Percentiles rank a stretch among this genome's conserved stretches.
Evolutionary conservation across 2,329 filamentous ascomycete species (phyloP).

Genomic region (Stylonectria norvegica): DNA sequence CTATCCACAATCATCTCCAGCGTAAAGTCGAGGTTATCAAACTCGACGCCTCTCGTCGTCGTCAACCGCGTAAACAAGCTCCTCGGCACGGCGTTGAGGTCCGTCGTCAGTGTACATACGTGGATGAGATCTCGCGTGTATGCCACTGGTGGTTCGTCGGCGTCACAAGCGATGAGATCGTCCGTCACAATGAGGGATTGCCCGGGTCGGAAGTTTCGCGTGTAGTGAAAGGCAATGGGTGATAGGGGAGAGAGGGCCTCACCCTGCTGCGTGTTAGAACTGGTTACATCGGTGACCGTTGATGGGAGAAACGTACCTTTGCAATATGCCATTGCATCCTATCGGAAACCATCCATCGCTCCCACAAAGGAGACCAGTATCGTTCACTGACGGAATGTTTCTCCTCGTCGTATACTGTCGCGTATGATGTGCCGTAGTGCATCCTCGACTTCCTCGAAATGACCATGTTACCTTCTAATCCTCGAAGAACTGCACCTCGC

Average conservation of each 20-base stretch:
- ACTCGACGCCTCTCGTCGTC: constrained; percentile 75
- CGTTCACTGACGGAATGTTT: constrained; percentile 70
- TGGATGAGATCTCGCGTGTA: constrained; percentile 62
- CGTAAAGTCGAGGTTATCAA: constrained; percentile 78
- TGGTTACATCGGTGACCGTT: background rate
- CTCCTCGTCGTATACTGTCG: constrained; percentile 73
- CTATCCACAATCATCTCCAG: constrained; percentile 81
- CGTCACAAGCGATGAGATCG: constrained; percentile 73
- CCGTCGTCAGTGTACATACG: constrained; percentile 78
- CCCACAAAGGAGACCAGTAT: constrained; percentile 78
- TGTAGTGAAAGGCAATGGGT: constrained; percentile 81
- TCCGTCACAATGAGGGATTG: constrained; percentile 77
- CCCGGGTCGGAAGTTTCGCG: constrained; percentile 75
- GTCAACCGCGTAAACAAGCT: constrained; percentile 71
- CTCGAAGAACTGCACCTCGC: constrained; percentile 70
- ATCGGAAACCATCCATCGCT: constrained; percentile 79
- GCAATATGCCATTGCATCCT: constrained; percentile 84
- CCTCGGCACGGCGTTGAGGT: constrained; percentile 70
- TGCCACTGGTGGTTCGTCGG: constrained; percentile 60
- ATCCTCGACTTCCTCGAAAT: constrained; percentile 69
- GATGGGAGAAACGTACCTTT: constrained; percentile 50
- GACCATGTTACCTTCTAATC: constrained; percentile 75
- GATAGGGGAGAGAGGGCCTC: constrained; percentile 70
- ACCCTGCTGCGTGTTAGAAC: constrained; percentile 45
- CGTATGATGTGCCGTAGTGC: constrained; percentile 79